These are phyloP conservation scores for Hyphopichia wangnamkhiaoensis DNA, from an alignment of 1,139 yeast genomes.

Conservation along the genomic window DNA sequence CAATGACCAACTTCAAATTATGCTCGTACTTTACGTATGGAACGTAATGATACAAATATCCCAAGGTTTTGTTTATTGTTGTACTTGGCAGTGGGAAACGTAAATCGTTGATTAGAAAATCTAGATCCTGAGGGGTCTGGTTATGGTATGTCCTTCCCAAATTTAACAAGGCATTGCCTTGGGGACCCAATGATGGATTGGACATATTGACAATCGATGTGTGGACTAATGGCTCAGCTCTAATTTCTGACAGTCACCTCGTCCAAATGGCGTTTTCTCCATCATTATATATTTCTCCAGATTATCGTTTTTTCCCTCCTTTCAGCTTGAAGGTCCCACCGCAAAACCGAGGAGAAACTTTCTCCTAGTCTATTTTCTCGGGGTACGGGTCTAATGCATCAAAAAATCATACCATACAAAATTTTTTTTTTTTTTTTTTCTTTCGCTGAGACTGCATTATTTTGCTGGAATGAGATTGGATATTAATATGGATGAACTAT, in stretches of 20 bases:
- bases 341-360: too few species aligned
- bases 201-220: too few species aligned
- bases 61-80: constrained; percentile 40
- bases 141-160: constrained; percentile 1
- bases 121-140: constrained; percentile 45
- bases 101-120: constrained; percentile 47
- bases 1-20: constrained; percentile 54
- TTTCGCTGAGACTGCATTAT: too few species aligned
- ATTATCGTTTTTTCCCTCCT: too few species aligned
- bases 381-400: constrained; percentile 3
- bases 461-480: too few species aligned
- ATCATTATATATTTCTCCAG: too few species aligned
- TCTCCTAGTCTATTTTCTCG: not conserved
- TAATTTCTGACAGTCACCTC: too few species aligned
- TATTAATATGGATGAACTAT: too few species aligned
- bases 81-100: constrained; percentile 37
- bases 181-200: constrained; percentile 19
- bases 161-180: constrained; percentile 20
- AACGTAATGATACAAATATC: constrained; percentile 58
- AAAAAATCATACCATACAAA: constrained; percentile 4
- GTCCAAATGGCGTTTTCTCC: too few species aligned
- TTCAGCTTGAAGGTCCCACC: too few species aligned
- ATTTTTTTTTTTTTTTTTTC: too few species aligned
- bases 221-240: too few species aligned
- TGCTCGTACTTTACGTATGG: constrained; percentile 62